phyloP scores from a whole-genome alignment of 2,329 filamentous ascomycete genomes.

The Lasiodiplodia sp. region DNA sequence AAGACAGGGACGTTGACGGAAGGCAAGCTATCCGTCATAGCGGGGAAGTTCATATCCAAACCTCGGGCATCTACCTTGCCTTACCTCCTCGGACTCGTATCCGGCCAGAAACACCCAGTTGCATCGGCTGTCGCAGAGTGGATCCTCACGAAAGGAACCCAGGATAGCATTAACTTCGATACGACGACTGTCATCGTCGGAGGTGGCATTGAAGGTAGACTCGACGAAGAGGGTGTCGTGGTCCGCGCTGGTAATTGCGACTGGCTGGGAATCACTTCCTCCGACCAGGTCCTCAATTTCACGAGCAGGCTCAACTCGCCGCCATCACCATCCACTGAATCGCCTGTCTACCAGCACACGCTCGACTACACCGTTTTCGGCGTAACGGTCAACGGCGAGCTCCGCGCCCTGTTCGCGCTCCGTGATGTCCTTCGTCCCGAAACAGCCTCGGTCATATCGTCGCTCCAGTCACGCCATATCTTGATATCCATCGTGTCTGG shows the following conservation, averaged over 20 bases:
- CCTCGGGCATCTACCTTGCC: slow-evolving; percentile 29
- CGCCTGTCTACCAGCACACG: background rate
- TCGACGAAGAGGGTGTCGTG: slow-evolving; percentile 34
- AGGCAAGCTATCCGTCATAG: slow-evolving; percentile 57
- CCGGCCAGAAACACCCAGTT: slow-evolving; percentile 36
- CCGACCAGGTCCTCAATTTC: background rate
- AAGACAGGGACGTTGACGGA: slow-evolving; percentile 80
- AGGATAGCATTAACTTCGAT: background rate
- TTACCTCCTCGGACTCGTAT: slow-evolving; percentile 50
- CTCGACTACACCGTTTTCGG: slow-evolving; percentile 36
- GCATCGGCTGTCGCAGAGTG: slow-evolving; percentile 4
- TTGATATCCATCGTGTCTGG: slow-evolving; percentile 64
- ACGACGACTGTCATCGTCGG: slow-evolving; percentile 51
- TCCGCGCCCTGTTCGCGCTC: slow-evolving; percentile 60
- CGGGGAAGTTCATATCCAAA: slow-evolving; percentile 25
- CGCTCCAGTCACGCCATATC: slow-evolving; percentile 59
- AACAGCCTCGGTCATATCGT: slow-evolving; percentile 59
- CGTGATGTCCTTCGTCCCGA: slow-evolving; percentile 57
- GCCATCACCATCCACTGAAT: slow-evolving; percentile 2
- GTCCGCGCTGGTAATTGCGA: slow-evolving; percentile 54
- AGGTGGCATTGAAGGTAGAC: slow-evolving; percentile 51
- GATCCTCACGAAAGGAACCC: background rate
- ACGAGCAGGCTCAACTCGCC: background rate
- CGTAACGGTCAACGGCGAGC: slow-evolving; percentile 55
- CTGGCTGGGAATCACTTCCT: slow-evolving; percentile 17